Evolutionary conservation across 352 stramenopile genomes (phyloP).

Genomic region (Phytophthora aleatoria): DNA sequence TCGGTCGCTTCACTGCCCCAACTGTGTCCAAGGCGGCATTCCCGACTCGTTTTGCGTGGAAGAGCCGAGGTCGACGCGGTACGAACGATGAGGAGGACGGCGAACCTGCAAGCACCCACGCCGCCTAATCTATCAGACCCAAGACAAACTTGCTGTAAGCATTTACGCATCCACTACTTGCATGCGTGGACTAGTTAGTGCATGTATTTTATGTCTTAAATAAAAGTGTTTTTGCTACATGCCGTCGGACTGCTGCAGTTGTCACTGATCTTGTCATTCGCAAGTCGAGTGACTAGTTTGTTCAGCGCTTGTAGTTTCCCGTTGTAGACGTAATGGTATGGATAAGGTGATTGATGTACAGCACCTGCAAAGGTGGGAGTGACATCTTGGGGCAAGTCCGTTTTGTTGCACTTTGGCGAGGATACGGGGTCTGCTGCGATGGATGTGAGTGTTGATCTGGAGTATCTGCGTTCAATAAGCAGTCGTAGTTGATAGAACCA

Average conservation of each 20-base stretch:
- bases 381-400: too few relatives aligned
- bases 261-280: conserved; percentile 22
- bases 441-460: conserved; percentile 12
- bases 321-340: conserved; percentile 35
- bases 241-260: conserved; percentile 11
- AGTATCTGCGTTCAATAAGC: conserved; percentile 30
- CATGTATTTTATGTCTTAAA: conserved; percentile 29
- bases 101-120: conserved; percentile 15
- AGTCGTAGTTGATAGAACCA: conserved; percentile 46
- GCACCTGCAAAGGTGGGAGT: conserved; percentile 3
- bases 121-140: conserved; percentile 20
- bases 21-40: conserved; percentile 44
- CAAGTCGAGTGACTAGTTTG: conserved; percentile 27
- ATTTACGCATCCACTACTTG: conserved; percentile 20
- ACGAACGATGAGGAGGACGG: conserved; percentile 25
- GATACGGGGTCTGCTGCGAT: background rate
- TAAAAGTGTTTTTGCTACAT: conserved; percentile 19
- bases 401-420: conserved; percentile 12
- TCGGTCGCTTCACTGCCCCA: conserved; percentile 47
- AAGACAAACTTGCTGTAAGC: conserved; percentile 23
- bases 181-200: conserved; percentile 8
- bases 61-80: conserved; percentile 34
- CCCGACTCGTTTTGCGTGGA: conserved; percentile 58
- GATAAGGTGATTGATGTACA: conserved; percentile 21
- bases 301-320: conserved; percentile 35